Evolutionary conservation across 495 filamentous ascomycete species (phyloP), one percentile per base, ranked within the genome.

Genomic region (Aspergillus campestris): DNA sequence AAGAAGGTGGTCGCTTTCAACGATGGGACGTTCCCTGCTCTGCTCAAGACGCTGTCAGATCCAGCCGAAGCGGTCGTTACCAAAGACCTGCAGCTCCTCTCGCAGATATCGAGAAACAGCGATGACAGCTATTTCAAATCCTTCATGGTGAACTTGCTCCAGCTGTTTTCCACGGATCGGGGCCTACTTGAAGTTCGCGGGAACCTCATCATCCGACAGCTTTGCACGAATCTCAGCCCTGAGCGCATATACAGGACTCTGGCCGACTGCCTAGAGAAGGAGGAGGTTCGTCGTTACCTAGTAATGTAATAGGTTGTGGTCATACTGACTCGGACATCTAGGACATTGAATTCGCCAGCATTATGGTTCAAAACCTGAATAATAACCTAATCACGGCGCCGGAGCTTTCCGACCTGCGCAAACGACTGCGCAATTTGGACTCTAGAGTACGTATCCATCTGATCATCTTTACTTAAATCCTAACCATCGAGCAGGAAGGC

Each of bases 351-450:
- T 99, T 99, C 64, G 89, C 94, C 12, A 95, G 90, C 52, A 99
- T 97, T 54, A 99, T 99, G 94, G 89, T 99, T 24, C 94, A 97
- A 58, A 96, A 97, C 61, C 73, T 99, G 36, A 99, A 99, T 66
- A 99, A 99, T 57, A 99, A 97, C 52, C 77, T 99, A 13, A 97
- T 97, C 52, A 99, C 94, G 8, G 94, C 94, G 0, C 94, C 94
- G 0, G 89, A 99, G 58, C 73, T 99, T 30, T 81, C 87, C 0
- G 94, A 95, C 41, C 70, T 99, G 36, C 78, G 94, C 37, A 95
- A 94, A 61, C 75, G 92, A 13, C 72, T 99, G 38, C 77, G 91
- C 27, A 97, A 92, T 58, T 72, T 95, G 8, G 92, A 97, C 60
- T 86, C 86, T 0, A 86, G 81, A 64, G 87, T 87, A 65, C 34